A percentile compares a stretch with the other conserved stretches of the same genome.
Conservation (phyloP, 164 flowering plant species). For the Protea cynaroides region DNA sequence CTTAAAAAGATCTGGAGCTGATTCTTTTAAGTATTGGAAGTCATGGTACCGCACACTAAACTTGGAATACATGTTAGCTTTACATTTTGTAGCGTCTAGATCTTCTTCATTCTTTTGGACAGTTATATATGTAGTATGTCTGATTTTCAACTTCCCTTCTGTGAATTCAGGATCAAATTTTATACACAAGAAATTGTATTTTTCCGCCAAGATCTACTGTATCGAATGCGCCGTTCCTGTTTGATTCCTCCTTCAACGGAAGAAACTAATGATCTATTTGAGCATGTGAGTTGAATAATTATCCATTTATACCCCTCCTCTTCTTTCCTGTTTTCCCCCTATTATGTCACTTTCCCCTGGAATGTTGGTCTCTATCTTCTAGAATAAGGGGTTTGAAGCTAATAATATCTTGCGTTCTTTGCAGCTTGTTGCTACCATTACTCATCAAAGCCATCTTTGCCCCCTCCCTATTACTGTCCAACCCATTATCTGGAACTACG, state of each 20-base stretch:
- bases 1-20: no score
- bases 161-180: conserved; percentile 67
- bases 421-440: conserved; percentile 95
- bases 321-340: not conserved
- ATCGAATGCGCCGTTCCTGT: conserved; percentile 88
- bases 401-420: conserved; percentile 11
- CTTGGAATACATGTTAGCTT: no score
- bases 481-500: conserved; percentile 92
- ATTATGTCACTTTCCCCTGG: not conserved
- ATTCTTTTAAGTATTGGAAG: no score
- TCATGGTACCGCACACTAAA: no score
- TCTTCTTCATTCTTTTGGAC: not conserved
- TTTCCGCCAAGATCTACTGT: conserved; percentile 87
- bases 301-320: no score
- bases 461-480: conserved; percentile 92
- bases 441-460: conserved; percentile 94
- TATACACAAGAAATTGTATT: conserved; percentile 89
- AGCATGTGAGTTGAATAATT: conserved; percentile 59
- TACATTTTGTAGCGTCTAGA: no score
- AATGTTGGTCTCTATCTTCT: not conserved
- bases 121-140: not conserved
- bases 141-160: not conserved
- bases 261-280: conserved; percentile 87
- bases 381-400: conserved; percentile 4
- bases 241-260: conserved; percentile 78